These are phyloP conservation scores for Clonostachys sp. DNA, from an alignment of 2,329 filamentous ascomycete species.

Conservation along the genomic window DNA sequence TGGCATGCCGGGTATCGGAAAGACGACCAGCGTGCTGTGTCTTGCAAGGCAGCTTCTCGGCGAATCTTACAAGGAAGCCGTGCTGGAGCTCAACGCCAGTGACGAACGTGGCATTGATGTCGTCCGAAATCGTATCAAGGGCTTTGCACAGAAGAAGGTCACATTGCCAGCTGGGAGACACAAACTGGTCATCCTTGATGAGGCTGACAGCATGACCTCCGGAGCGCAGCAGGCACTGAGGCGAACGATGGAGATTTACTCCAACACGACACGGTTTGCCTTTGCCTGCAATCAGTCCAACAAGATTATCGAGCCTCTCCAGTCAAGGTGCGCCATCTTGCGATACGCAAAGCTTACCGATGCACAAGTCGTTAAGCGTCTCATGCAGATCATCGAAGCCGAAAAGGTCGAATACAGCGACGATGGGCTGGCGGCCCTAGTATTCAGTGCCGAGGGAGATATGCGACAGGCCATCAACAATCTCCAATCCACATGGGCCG, in stretches of 20 bases:
- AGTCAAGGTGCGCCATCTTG: slow-evolving; percentile 93
- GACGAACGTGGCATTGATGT: slow-evolving; percentile 98
- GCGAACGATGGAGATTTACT: slow-evolving; percentile 98
- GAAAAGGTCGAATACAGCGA: slow-evolving; percentile 89
- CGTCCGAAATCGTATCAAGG: slow-evolving; percentile 94
- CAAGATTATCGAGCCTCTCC: slow-evolving; percentile 98
- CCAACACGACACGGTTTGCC: slow-evolving; percentile 90
- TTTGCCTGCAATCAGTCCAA: slow-evolving; percentile 99
- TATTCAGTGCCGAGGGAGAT: slow-evolving; percentile 95
- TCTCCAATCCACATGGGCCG: slow-evolving; percentile 85
- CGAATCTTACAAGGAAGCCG: slow-evolving; percentile 94
- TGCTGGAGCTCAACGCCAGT: slow-evolving; percentile 91
- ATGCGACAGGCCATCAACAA: slow-evolving; percentile 99
- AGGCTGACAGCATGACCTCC: slow-evolving; percentile 97
- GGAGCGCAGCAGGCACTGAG: slow-evolving; percentile 93
- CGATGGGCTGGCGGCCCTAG: slow-evolving; percentile 89
- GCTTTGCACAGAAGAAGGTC: slow-evolving; percentile 98
- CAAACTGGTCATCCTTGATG: slow-evolving; percentile 95
- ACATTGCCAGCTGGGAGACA: slow-evolving; percentile 86
- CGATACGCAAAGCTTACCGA: slow-evolving; percentile 92
- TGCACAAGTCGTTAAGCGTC: slow-evolving; percentile 81
- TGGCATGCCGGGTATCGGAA: slow-evolving; percentile 98
- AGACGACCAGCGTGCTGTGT: slow-evolving; percentile 93
- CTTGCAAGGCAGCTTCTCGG: slow-evolving; percentile 88
- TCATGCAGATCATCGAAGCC: slow-evolving; percentile 88